Conservation (phyloP, 495 filamentous ascomycete genomes). For the Hypoxylon cercidicola region DNA sequence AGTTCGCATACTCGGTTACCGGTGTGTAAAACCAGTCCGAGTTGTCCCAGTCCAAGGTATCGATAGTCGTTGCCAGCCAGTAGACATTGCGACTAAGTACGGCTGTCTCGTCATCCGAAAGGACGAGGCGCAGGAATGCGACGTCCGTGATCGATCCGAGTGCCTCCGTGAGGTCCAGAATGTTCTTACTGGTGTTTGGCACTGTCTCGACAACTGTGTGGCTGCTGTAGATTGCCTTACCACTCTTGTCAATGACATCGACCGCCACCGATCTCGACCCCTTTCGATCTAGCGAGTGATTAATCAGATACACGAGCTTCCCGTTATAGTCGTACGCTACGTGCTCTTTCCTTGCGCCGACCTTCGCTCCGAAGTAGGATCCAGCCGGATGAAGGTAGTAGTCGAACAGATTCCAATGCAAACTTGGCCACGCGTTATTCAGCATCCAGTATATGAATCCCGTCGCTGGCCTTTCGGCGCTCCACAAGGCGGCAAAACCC, state of each 20-base stretch:
- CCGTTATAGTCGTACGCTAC: slow-evolving; percentile 64
- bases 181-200: slow-evolving; percentile 52
- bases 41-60: slow-evolving; percentile 64
- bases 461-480: slow-evolving; percentile 63
- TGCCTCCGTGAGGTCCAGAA: slow-evolving; percentile 45
- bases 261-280: slow-evolving; percentile 58
- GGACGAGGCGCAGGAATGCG: slow-evolving; percentile 62
- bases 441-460: slow-evolving; percentile 77
- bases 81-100: slow-evolving; percentile 69
- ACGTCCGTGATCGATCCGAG: slow-evolving; percentile 54
- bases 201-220: slow-evolving; percentile 42
- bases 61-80: slow-evolving; percentile 63
- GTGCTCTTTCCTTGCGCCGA: slow-evolving; percentile 63
- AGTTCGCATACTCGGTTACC: slow-evolving; percentile 63
- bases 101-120: slow-evolving; percentile 48
- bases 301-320: slow-evolving; percentile 63
- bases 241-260: slow-evolving; percentile 60
- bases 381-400: slow-evolving; percentile 69
- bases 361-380: slow-evolving; percentile 69
- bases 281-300: slow-evolving; percentile 57
- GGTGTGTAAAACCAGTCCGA: slow-evolving; percentile 70
- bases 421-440: slow-evolving; percentile 70
- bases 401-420: slow-evolving; percentile 75
- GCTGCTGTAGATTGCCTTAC: slow-evolving; percentile 50
- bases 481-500: slow-evolving; percentile 63